Evolutionary conservation across 306 rosid genomes (phyloP), one percentile per base, ranked within the genome.

Genomic region (Prunus kanzakura): DNA sequence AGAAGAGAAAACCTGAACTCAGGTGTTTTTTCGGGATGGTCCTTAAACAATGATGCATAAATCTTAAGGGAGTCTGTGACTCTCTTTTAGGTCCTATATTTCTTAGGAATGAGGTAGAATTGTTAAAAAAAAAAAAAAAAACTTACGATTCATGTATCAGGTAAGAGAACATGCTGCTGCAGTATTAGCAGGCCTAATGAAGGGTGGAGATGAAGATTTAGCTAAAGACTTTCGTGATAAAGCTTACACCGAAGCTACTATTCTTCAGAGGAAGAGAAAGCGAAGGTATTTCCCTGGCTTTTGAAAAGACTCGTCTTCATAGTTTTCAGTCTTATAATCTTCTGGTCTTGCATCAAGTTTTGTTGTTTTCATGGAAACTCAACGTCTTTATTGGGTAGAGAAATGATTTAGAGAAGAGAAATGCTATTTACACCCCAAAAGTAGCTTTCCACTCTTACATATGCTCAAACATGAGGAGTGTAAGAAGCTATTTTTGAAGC

Each of bases 121-220:
- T 38, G 61, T 22, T 22, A 22, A 22, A 25, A 25, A 3, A 0
- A 29, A 30, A 66, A 12, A 47, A 58, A 71, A 67, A 27, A 29
- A 68, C 38, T 56, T 82, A 52, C 79, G 47, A 80, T 81, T 63
- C 64, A 65, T 87, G 74, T 69, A 69, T 74, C 78, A 95, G 99
- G 90, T 95, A 68, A 81, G 99, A 81, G 99, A 95, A 81, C 98
- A 95, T 78, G 99, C 99, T 27, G 98, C 99, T 6, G 97, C 97
- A 32, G 98, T 95, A 82, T 86, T 95, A 71, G 99, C 99, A 43
- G 99, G 99, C 69, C 89, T 95, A 86, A 88, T 93, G 96, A 95
- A 91, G 87, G 97, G 99, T 52, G 99, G 99, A 63, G 98, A 95
- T 85, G 97, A 92, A 84, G 91, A 86, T 83, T 86, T 92, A 65